Percentiles rank a stretch among this genome's conserved stretches.
Evolutionary conservation across 2,329 filamentous ascomycete species (phyloP).

Genomic region (Hymenoscyphus linearis): DNA sequence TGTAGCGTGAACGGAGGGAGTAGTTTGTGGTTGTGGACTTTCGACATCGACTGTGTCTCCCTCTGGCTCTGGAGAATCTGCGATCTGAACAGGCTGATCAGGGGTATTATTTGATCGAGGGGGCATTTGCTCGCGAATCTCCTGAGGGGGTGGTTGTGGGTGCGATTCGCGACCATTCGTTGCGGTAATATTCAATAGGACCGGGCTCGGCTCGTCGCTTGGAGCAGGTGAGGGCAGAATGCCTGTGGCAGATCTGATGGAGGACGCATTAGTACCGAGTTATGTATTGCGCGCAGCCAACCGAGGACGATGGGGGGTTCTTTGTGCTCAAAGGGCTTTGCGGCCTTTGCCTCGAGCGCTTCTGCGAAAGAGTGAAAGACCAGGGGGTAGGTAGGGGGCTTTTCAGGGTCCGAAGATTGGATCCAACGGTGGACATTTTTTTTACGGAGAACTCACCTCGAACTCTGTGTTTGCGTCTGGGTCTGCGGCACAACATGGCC

Average conservation of each 20-base stretch:
- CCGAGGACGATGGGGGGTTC: too few species aligned
- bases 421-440: too few species aligned
- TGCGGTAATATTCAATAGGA: slow-evolving; percentile 28
- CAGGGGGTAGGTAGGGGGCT: background rate
- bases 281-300: background rate
- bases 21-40: background rate
- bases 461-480: background rate
- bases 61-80: background rate
- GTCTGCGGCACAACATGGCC: background rate
- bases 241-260: slow-evolving; percentile 19
- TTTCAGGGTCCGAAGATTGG: too few species aligned
- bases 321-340: too few species aligned
- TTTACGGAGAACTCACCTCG: background rate
- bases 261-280: background rate
- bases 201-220: slow-evolving; percentile 54
- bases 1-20: background rate
- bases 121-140: background rate
- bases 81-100: background rate
- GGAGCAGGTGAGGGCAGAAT: slow-evolving; percentile 58
- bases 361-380: too few species aligned
- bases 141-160: slow-evolving; percentile 7
- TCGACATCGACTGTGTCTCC: background rate
- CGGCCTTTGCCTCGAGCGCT: too few species aligned
- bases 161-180: slow-evolving; percentile 25
- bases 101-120: slow-evolving; percentile 1